Base-by-base conservation (phyloP, 352 stramenopile genomes). In the Blastocystis sp. region DNA sequence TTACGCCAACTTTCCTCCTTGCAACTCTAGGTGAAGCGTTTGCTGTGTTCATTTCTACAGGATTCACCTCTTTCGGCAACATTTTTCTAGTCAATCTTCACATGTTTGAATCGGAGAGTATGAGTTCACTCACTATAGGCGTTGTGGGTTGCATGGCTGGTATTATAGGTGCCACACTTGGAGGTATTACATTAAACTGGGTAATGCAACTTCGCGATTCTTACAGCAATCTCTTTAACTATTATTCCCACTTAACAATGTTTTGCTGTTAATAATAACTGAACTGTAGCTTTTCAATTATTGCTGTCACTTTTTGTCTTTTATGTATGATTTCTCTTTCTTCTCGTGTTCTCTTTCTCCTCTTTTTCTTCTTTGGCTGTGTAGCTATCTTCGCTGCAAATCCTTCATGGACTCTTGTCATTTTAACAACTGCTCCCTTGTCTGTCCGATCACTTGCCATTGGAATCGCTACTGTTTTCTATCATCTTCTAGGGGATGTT, bases 361-460 rank as follows among this genome's bases (percentile, higher is more conserved):
- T 73, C 18, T 87, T 43, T n/a, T 87, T 87, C 75, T 87, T 87
- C 41, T 4, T 87, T 26, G 62, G 55, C n/a, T 87, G 75, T 20
- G 75, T 87, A 30, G 20, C 62, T 2, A 68, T 87, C 16, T 87
- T 87, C 55, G 75, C 75, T 87, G 55, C 75, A 13, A 87, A 87
- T 69, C 55, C 75, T 70, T 87, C 75, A 6, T 87, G 62, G 55
- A 87, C 75, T 26, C 37, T 87, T 16, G 75, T 73, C 3, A 75
- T 87, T 75, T 41, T 87, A 13, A 87, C 26, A 9, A 87, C 55
- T 20, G 43, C 62, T 20, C 62, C 75, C 30, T 39, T 5, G 8
- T 30, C 47, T 45, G 11, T 87, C n/a, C 75, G 75, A 7, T 47
- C 75, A 5, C 43, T 87, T 6, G 75, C 75, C 30, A 54, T 87